Evolutionary conservation across 2,329 filamentous ascomycete species (phyloP).

Genomic region (Claviceps sp.): DNA sequence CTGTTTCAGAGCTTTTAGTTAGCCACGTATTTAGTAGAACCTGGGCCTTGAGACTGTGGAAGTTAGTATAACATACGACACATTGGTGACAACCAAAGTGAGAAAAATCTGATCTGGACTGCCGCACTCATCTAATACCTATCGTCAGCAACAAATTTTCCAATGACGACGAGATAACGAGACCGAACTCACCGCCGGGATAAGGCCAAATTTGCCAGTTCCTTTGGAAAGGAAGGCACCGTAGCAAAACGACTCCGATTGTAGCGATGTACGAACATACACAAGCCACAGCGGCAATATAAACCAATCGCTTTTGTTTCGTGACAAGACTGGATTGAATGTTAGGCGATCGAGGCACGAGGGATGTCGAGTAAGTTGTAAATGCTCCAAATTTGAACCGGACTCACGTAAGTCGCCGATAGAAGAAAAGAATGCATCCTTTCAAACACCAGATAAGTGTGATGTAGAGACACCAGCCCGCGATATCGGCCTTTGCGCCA

Average conservation of each 20-base stretch:
- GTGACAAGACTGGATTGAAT: conserved; percentile 9
- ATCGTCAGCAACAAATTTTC: neutral
- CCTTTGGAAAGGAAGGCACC: conserved; percentile 11
- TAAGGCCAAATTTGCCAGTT: conserved; percentile 16
- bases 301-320: conserved; percentile 10
- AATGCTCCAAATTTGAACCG: neutral
- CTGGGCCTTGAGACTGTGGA: neutral
- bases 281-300: conserved; percentile 9
- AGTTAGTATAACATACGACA: conserved; percentile 8
- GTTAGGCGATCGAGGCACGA: neutral
- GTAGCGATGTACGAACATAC: conserved; percentile 9
- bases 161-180: neutral
- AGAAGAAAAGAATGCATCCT: conserved; percentile 25
- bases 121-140: conserved; percentile 9
- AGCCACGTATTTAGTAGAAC: neutral
- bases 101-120: conserved; percentile 11
- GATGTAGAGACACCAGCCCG: conserved; percentile 23
- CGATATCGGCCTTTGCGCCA: conserved; percentile 12
- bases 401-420: conserved; percentile 23
- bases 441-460: conserved; percentile 26
- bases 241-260: conserved; percentile 10
- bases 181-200: conserved; percentile 9
- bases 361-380: neutral
- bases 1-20: conserved; percentile 1
- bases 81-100: conserved; percentile 12